Percentiles rank a stretch among this genome's conserved stretches.
Evolutionary conservation across 768 basidiomycete genomes (phyloP).

Genomic region (Amanita brunnescens): DNA sequence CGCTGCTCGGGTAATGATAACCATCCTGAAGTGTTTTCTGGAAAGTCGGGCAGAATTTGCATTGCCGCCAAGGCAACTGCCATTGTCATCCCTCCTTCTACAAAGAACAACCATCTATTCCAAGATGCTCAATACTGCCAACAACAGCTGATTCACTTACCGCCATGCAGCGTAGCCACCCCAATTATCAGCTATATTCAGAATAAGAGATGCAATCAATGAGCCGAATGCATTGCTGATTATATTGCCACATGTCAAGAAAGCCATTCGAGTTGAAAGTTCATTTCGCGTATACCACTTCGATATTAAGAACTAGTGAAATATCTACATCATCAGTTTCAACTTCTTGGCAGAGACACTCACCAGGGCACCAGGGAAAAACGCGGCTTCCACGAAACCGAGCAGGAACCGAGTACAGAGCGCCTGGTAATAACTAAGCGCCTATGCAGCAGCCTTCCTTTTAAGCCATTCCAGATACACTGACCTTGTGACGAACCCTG

Average conservation of each 20-base stretch:
- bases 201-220: constrained; percentile 68
- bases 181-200: constrained; percentile 61
- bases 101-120: constrained; percentile 63
- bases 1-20: constrained; percentile 47
- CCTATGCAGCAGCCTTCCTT: background rate
- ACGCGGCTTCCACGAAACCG: constrained; percentile 66
- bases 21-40: constrained; percentile 43
- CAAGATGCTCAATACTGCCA: background rate
- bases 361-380: constrained; percentile 59
- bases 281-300: constrained; percentile 71
- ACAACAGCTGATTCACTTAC: constrained; percentile 20
- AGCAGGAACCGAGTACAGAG: constrained; percentile 67
- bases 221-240: constrained; percentile 80
- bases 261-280: constrained; percentile 58
- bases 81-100: constrained; percentile 56
- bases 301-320: constrained; percentile 40
- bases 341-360: constrained; percentile 5
- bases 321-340: background rate
- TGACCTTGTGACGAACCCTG: constrained; percentile 35
- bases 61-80: constrained; percentile 39
- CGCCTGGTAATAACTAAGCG: constrained; percentile 48
- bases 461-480: background rate
- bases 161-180: constrained; percentile 68
- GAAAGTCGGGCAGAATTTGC: constrained; percentile 71
- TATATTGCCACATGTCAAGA: constrained; percentile 63